phyloP scores from a whole-genome alignment of 179 eudicot species.

The Patellifolia procumbens region DNA sequence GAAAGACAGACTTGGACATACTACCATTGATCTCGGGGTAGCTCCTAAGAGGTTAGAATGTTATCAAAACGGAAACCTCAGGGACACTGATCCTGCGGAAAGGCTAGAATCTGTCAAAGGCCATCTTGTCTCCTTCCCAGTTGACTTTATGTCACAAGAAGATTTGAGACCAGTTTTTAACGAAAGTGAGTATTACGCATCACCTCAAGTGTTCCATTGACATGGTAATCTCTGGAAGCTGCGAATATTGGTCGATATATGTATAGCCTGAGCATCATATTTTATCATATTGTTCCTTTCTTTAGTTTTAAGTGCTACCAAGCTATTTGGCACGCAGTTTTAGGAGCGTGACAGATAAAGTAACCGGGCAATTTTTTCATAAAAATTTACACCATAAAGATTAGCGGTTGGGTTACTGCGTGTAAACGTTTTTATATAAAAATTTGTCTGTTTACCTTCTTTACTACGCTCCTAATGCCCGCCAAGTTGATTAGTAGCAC shows the following conservation, averaged over 20 bases:
- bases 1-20: constrained; percentile 88
- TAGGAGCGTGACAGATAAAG: too few relatives aligned
- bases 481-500: too few relatives aligned
- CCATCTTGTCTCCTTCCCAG: constrained; percentile 90
- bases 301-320: too few relatives aligned
- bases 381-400: too few relatives aligned
- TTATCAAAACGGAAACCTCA: constrained; percentile 69
- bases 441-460: too few relatives aligned
- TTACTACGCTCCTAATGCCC: too few relatives aligned
- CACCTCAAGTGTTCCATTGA: constrained; percentile 92
- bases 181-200: constrained; percentile 94
- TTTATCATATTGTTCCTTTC: too few relatives aligned
- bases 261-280: background rate
- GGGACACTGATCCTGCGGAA: constrained; percentile 72
- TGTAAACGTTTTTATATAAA: too few relatives aligned
- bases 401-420: too few relatives aligned
- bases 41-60: constrained; percentile 79
- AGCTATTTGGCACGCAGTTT: too few relatives aligned
- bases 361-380: too few relatives aligned
- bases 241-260: background rate
- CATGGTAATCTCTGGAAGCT: background rate
- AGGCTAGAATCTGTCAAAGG: constrained; percentile 76
- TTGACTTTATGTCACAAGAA: constrained; percentile 92
- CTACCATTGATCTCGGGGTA: constrained; percentile 89
- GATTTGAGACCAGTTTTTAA: constrained; percentile 90